phyloP scores from a whole-genome alignment of 305 asterid genomes.

The Fraxinus angustifolia region DNA sequence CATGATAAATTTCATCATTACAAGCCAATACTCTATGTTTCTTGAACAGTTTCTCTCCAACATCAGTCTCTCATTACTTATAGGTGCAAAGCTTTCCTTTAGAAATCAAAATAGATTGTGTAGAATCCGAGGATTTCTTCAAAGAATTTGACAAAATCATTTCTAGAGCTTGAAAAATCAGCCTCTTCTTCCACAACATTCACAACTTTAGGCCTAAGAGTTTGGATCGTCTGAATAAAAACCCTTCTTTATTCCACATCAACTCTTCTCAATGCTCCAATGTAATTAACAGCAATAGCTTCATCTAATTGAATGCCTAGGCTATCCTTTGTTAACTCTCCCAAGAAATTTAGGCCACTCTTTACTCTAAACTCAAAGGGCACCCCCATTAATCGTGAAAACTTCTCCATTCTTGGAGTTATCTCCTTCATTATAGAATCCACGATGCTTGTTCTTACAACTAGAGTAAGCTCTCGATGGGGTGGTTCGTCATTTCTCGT shows the following conservation, averaged over 20 bases:
- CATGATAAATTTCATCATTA: constrained; percentile 32
- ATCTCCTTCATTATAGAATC: no score
- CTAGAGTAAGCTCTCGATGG: no score
- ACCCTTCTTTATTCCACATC: constrained; percentile 30
- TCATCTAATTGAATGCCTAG: constrained; percentile 54
- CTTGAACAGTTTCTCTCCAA: constrained; percentile 67
- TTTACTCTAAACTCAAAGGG: no score
- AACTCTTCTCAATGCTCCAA: constrained; percentile 48
- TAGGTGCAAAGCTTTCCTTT: constrained; percentile 58
- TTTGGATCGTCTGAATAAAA: constrained; percentile 37
- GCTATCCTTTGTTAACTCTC: constrained; percentile 42
- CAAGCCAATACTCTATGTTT: constrained; percentile 73
- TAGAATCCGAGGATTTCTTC: constrained; percentile 77
- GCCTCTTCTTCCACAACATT: constrained; percentile 80
- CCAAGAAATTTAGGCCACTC: no score
- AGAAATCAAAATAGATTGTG: constrained; percentile 63
- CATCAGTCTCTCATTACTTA: constrained; percentile 74
- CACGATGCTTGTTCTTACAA: no score
- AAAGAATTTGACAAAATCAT: constrained; percentile 52
- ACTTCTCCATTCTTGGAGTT: no score
- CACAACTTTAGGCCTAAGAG: constrained; percentile 53
- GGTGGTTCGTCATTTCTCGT: constrained; percentile 67
- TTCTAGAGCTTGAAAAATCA: constrained; percentile 43
- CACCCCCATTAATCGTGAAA: no score
- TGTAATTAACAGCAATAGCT: constrained; percentile 65